These are phyloP conservation scores for Wickerhamiella australiensis DNA, from an alignment of 805 yeast genomes.

Conservation along the genomic window DNA sequence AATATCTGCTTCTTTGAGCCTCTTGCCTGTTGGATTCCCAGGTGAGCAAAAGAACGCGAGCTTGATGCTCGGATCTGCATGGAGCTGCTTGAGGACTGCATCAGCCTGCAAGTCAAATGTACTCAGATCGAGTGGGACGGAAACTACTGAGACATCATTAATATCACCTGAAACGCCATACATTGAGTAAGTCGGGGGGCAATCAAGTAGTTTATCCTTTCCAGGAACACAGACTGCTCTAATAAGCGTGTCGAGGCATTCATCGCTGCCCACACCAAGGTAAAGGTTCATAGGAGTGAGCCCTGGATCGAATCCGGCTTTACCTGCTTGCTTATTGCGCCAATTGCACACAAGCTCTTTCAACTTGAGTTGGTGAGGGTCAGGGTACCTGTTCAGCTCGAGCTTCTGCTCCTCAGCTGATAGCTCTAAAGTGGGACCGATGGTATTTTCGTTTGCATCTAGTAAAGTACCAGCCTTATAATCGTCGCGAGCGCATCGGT, in stretches of 20 bases:
- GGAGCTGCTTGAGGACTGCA: conserved; percentile 40
- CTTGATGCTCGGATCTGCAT: conserved; percentile 51
- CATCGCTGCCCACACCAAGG: conserved; percentile 96
- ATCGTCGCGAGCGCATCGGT: conserved; percentile 94
- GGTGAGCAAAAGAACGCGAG: conserved; percentile 83
- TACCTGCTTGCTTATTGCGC: conserved; percentile 44
- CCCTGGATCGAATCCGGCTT: conserved; percentile 21
- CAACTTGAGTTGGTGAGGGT: conserved; percentile 78
- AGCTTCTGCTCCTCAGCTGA: conserved; percentile 36
- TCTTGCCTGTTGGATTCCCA: conserved; percentile 86
- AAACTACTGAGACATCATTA: conserved; percentile 70
- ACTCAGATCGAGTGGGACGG: conserved; percentile 53
- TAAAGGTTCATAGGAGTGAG: conserved; percentile 61
- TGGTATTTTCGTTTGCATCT: conserved; percentile 94
- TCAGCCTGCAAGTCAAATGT: conserved; percentile 49
- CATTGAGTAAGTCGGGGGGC: conserved; percentile 98
- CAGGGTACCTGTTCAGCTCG: conserved; percentile 85
- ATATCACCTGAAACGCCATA: conserved; percentile 81
- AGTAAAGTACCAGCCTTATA: conserved; percentile 75
- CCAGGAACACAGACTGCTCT: conserved; percentile 78
- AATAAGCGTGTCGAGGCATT: conserved; percentile 78
- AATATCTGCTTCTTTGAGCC: conserved; percentile 40
- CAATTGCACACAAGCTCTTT: conserved; percentile 60
- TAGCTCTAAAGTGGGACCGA: conserved; percentile 64
- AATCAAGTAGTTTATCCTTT: conserved; percentile 63